A percentile compares a stretch with the other conserved stretches of the same genome.
phyloP scores from a whole-genome alignment of 2,329 filamentous ascomycete genomes.

The Exophiala sp. region DNA sequence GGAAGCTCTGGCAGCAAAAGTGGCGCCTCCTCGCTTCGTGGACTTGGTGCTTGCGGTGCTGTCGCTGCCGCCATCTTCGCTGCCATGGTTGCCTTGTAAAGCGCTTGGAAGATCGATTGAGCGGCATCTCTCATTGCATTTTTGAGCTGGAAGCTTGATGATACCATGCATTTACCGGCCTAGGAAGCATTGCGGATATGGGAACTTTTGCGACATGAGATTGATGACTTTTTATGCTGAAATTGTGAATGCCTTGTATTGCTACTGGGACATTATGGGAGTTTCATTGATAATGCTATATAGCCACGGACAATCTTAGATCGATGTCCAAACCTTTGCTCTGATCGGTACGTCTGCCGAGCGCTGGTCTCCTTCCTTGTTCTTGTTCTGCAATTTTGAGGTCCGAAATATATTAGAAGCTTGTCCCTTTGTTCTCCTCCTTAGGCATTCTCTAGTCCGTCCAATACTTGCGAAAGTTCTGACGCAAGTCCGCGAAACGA shows the following conservation, averaged over 20 bases:
- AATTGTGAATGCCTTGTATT: constrained; percentile 8
- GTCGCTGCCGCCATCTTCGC: constrained; percentile 25
- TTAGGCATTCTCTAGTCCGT: too few relatives aligned
- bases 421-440: too few relatives aligned
- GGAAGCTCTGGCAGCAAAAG: constrained; percentile 13
- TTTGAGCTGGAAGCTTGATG: neutral
- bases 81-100: constrained; percentile 27
- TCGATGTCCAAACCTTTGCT: too few relatives aligned
- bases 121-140: neutral
- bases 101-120: neutral
- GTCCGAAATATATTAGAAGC: too few relatives aligned
- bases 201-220: constrained; percentile 4
- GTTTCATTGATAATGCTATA: too few relatives aligned
- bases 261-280: neutral
- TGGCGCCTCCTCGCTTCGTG: constrained; percentile 18
- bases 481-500: too few relatives aligned
- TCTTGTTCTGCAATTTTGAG: too few relatives aligned
- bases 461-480: too few relatives aligned
- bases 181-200: constrained; percentile 3
- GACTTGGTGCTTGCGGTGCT: constrained; percentile 23
- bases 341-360: too few relatives aligned
- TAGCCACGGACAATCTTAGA: too few relatives aligned
- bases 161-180: constrained; percentile 2
- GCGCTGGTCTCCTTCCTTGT: too few relatives aligned
- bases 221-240: constrained; percentile 4